Percentiles rank a stretch among this genome's conserved stretches.
Conservation (phyloP, 768 basidiomycete genomes). For the Mycena kentingensis region DNA sequence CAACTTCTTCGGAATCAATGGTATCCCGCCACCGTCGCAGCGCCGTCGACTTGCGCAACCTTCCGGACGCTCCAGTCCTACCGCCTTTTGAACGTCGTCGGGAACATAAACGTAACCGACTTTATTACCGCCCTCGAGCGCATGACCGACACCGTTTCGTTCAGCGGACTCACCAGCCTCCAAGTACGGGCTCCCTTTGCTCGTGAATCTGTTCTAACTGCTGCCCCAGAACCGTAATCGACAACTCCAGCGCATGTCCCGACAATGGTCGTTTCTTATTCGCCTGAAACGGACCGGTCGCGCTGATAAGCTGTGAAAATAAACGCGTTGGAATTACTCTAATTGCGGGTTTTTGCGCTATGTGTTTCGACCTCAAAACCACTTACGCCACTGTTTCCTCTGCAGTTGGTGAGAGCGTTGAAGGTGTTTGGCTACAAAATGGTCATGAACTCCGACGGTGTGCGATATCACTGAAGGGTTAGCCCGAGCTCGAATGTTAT, state of each 20-base stretch:
- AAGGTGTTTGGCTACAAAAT: too few species aligned
- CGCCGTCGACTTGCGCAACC: constrained; percentile 14
- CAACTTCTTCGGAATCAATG: constrained; percentile 9
- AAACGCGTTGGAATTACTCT: too few species aligned
- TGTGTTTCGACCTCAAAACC: too few species aligned
- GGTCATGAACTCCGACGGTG: too few species aligned
- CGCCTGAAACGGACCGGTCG: constrained; percentile 6
- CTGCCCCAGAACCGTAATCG: constrained; percentile 8
- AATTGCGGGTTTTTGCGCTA: too few species aligned
- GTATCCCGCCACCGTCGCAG: constrained; percentile 16
- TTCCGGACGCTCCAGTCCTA: constrained; percentile 11
- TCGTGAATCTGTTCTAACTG: neutral
- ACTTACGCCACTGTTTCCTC: too few species aligned
- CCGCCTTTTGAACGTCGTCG: constrained; percentile 19
- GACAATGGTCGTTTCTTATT: constrained; percentile 1
- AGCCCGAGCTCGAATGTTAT: too few species aligned
- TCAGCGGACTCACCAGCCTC: neutral
- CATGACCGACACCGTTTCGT: neutral
- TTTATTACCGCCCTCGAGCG: constrained; percentile 8
- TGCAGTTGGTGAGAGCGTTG: too few species aligned
- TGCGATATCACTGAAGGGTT: too few species aligned
- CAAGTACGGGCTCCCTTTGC: neutral
- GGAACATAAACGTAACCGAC: constrained; percentile 2
- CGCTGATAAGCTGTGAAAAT: too few species aligned
- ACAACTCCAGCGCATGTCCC: constrained; percentile 9